Percentiles rank a stretch among this genome's conserved stretches.
phyloP scores from a whole-genome alignment of 2,329 filamentous ascomycete species.

The Penicillium sp. region DNA sequence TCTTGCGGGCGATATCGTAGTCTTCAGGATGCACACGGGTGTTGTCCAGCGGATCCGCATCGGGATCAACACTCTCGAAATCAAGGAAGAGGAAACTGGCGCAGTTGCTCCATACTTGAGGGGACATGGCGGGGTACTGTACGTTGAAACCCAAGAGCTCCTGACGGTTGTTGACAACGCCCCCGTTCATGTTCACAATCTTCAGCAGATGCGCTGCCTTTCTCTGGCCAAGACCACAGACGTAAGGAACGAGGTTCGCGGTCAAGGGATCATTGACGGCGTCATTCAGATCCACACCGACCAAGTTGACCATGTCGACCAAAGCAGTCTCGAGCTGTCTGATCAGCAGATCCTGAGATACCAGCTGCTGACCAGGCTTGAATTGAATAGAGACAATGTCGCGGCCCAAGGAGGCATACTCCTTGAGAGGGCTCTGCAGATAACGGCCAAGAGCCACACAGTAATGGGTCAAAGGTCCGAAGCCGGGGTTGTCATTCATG shows the following conservation, averaged over 20 bases:
- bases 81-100: conserved; percentile 93
- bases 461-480: conserved; percentile 81
- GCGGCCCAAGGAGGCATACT: conserved; percentile 90
- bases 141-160: conserved; percentile 90
- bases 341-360: conserved; percentile 84
- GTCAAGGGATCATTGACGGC: conserved; percentile 81
- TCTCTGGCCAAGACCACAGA: conserved; percentile 88
- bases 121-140: conserved; percentile 80
- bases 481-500: conserved; percentile 77
- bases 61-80: conserved; percentile 79
- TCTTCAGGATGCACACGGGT: conserved; percentile 98
- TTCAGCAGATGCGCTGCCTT: conserved; percentile 87
- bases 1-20: conserved; percentile 96
- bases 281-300: conserved; percentile 94
- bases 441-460: conserved; percentile 89
- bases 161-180: conserved; percentile 79
- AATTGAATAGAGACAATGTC: conserved; percentile 87
- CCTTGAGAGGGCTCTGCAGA: conserved; percentile 93
- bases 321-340: conserved; percentile 93
- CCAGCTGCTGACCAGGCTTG: conserved; percentile 85
- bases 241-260: conserved; percentile 85
- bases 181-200: conserved; percentile 89
- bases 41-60: conserved; percentile 92
- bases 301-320: conserved; percentile 98
- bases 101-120: conserved; percentile 94